phyloP scores from a whole-genome alignment of 768 basidiomycete species.

The Russula lepida region DNA sequence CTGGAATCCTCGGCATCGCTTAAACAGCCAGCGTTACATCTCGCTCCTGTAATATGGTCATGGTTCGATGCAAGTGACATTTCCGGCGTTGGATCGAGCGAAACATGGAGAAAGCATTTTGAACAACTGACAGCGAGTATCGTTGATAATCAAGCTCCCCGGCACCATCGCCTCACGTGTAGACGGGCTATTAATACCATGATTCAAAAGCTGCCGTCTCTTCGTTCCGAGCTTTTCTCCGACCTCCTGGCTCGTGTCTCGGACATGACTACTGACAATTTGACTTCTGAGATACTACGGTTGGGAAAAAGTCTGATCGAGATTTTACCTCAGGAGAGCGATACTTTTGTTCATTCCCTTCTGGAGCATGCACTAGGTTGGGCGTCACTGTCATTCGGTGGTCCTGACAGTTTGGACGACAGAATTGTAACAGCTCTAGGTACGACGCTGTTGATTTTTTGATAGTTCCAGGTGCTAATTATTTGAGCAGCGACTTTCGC shows the following conservation, averaged over 20 bases:
- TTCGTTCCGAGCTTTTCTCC: constrained; percentile 8
- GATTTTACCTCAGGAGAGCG: constrained; percentile 4
- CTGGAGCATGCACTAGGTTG: constrained; percentile 1
- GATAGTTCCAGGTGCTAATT: background rate
- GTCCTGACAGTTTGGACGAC: background rate
- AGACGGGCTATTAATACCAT: constrained; percentile 5
- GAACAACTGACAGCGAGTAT: constrained; percentile 17
- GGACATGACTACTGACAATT: background rate
- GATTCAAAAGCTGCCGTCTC: background rate
- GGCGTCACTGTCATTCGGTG: constrained; percentile 9
- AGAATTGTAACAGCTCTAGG: constrained; percentile 4
- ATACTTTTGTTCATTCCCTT: background rate
- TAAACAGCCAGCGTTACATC: constrained; percentile 6
- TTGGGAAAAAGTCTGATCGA: background rate
- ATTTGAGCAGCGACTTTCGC: constrained; percentile 12
- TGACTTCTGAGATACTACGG: background rate
- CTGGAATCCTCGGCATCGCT: constrained; percentile 19
- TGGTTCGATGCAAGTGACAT: constrained; percentile 14
- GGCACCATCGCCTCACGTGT: constrained; percentile 6
- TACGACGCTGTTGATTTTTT: background rate
- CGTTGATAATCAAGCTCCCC: background rate
- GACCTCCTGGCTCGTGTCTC: constrained; percentile 3
- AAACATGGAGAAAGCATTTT: constrained; percentile 19
- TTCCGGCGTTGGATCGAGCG: background rate
- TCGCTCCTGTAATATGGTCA: constrained; percentile 22